Base-by-base conservation (phyloP, 148 eudicot genomes). In the Amaranthus palmeri region DNA sequence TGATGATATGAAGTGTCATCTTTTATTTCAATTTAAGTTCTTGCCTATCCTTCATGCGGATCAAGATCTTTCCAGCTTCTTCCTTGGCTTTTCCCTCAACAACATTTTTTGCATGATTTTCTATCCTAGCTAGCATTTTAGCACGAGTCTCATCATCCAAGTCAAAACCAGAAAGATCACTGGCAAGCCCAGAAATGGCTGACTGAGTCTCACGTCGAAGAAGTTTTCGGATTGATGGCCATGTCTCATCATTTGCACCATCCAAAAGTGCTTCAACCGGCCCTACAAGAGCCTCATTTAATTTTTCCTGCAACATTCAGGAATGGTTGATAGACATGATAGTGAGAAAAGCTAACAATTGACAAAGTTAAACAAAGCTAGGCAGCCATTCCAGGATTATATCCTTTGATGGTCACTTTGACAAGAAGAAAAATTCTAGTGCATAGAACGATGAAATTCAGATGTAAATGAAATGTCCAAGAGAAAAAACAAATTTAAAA, bases 251-350 rank as follows among this genome's bases (percentile, higher is more conserved):
- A 53, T 86, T 81, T 64, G 96, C 97, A 73, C 89, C 90, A 77
- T 95, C 97, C 81, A 95, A 84, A 72, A 95, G 89, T 68, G 99
- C 96, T 77, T 95, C 99, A 70, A 91, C 90, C 9, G 99, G 97
- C 72, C 85, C 99, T 55, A 85, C 75, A 66, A 95, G 81, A 71
- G 97, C 96, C 15, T 89, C 92, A 7, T 81, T 88, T 77, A 95
- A 72, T 83, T 85, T 90, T 66, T 72, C 83, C 98, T 93, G 92
- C 80, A 78, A 43, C 44, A 25, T 25, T 25, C 36, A 25, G 64
- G 43, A 9, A 68, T 62, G 50, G 67, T 64, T 52, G 45, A 60
- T n/a, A n/a, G n/a, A n/a, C n/a, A n/a, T n/a, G n/a, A n/a, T 68
- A 25, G 36, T 25, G 36, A 2, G 36, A 25, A 25, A 25, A 25